These are phyloP conservation scores for Neckera pumila DNA, from an alignment of 225 moss, liverwort and hornwort species.

Conservation along the genomic window DNA sequence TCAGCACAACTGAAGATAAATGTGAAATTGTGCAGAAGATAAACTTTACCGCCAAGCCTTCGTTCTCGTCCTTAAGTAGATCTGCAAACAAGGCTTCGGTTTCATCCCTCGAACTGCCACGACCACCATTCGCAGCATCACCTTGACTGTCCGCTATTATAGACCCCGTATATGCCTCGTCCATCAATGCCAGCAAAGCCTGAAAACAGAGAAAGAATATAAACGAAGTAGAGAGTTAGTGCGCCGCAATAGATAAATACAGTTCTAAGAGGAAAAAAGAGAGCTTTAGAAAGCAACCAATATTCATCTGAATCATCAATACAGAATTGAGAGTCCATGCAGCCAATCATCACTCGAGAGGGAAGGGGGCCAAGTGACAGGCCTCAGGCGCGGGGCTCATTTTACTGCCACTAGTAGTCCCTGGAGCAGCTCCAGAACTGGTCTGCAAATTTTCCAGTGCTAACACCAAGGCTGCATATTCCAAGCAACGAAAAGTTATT, in stretches of 20 bases:
- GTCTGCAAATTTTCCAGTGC: slow-evolving; percentile 72
- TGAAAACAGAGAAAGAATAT: slow-evolving; percentile 6
- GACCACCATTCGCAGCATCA: slow-evolving; percentile 69
- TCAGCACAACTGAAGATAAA: neutral
- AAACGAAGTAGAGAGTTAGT: neutral
- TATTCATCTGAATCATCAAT: neutral
- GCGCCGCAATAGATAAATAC: neutral
- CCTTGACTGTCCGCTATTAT: slow-evolving; percentile 65
- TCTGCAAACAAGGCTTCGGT: slow-evolving; percentile 78
- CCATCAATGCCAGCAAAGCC: slow-evolving; percentile 89
- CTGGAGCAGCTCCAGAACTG: slow-evolving; percentile 66
- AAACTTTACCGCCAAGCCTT: slow-evolving; percentile 68
- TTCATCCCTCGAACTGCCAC: slow-evolving; percentile 52
- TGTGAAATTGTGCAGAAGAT: neutral
- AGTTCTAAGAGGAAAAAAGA: neutral
- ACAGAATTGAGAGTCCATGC: neutral
- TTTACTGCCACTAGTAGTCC: slow-evolving; percentile 41
- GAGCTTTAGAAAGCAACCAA: neutral
- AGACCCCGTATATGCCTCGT: slow-evolving; percentile 85
- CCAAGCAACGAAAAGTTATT: neutral
- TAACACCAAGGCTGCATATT: slow-evolving; percentile 68
- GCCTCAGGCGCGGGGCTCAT: slow-evolving; percentile 86
- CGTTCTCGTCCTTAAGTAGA: slow-evolving; percentile 87
- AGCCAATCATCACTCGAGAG: neutral
- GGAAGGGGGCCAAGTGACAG: neutral